Evolutionary conservation across 257 asterid species (phyloP), one percentile per base, ranked within the genome.

Genomic region (Plantago major): DNA sequence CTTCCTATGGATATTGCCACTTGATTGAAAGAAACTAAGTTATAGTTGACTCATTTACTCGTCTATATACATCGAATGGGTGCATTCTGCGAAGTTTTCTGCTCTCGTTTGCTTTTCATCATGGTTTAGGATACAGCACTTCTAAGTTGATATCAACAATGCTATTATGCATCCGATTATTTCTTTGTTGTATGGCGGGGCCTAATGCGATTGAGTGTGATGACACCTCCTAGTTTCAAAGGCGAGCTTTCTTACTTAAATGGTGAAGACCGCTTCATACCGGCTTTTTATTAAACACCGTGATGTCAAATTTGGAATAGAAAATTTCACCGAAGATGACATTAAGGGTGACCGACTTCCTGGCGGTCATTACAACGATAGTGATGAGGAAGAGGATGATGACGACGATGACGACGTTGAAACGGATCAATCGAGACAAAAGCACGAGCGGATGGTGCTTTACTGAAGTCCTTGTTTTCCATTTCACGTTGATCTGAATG

Each of bases 201-300:
- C 54, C 73, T 86, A 76, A 54, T 78, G 73, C 95, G 86, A 74
- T 75, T 89, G 94, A 86, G 91, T 6, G 69, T 89, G 95, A 89
- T 89, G 95, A 74, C 97, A 26, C 94, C 97, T 4, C 91, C 97
- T 67, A 82, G 78, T 66, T 82, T 89, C 22, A 82, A 82, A 77
- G 64, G 52, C 1, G 95, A 89, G 78, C 84, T 84, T 71, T 73
- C 53, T 44, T 89, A 89, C 83, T 86, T 89, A 46, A 89, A 80
- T 89, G 84, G 84, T 79, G 95, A 89, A 64, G 97, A 89, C 64
- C 72, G 94, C 13, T 68, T n/a, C n/a, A n/a, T 89, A 63, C 50
- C 86, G 95, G 97, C 83, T 86, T 76, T 69, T 86, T 71, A 70
- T 86, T 49, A 86, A 84, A 73, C 85, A 86, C 71, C 81, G 95